These are phyloP conservation scores for Torrubiella hemipterigena DNA, from an alignment of 2,329 filamentous ascomycete species.

Conservation along the genomic window DNA sequence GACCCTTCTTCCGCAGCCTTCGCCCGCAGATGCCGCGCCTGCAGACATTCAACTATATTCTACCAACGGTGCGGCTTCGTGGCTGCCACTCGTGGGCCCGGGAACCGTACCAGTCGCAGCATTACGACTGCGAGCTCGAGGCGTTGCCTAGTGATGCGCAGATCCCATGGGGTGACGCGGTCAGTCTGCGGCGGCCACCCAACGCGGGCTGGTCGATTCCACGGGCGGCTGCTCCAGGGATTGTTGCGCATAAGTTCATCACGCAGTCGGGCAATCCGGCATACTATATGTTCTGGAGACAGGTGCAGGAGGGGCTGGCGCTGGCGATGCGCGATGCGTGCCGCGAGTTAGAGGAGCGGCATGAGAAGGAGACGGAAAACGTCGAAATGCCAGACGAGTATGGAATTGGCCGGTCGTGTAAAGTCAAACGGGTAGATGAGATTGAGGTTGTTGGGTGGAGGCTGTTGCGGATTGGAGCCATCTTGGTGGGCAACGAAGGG, in stretches of 20 bases:
- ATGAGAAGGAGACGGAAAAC: not conserved
- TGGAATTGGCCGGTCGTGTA: too few relatives aligned
- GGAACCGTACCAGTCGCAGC: slow-evolving; percentile 13
- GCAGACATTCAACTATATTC: slow-evolving; percentile 14
- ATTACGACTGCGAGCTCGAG: slow-evolving; percentile 9
- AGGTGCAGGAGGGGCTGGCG: not conserved
- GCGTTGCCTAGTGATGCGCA: slow-evolving; percentile 9
- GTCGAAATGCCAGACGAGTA: too few relatives aligned
- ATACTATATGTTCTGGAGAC: not conserved
- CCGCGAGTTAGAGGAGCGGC: not conserved
- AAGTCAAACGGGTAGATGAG: not conserved
- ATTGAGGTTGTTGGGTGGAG: not conserved
- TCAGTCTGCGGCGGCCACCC: not conserved
- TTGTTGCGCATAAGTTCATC: not conserved
- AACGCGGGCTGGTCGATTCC: too few relatives aligned
- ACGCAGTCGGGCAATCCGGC: not conserved
- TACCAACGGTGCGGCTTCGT: slow-evolving; percentile 13
- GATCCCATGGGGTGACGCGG: slow-evolving; percentile 13
- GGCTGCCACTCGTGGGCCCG: slow-evolving; percentile 14
- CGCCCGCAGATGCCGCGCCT: slow-evolving; percentile 13
- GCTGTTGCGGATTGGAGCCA: not conserved
- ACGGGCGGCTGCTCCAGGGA: not conserved
- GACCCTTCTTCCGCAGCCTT: slow-evolving; percentile 9
- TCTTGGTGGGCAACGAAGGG: not conserved
- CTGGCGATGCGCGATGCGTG: not conserved